These are phyloP conservation scores for Heliamphora exappendiculata DNA, from an alignment of 148 eudicot genomes.

Conservation along the genomic window DNA sequence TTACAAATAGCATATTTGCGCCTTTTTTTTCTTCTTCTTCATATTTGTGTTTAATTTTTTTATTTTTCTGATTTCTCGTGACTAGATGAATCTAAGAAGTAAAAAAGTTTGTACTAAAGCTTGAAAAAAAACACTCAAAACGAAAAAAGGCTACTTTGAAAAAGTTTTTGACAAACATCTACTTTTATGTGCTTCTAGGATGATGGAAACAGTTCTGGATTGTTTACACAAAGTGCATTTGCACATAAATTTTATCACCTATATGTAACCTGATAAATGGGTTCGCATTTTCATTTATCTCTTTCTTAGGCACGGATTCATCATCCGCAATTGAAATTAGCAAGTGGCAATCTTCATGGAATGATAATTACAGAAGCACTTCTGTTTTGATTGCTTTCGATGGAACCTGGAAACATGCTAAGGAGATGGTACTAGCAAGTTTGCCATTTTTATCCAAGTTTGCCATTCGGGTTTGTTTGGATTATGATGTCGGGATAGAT, in stretches of 20 bases:
- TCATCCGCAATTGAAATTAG: conserved; percentile 44
- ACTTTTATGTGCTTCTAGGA: too few relatives aligned
- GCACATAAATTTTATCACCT: not conserved
- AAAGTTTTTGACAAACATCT: too few relatives aligned
- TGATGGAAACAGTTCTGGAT: not conserved
- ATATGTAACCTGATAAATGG: not conserved
- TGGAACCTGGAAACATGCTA: conserved; percentile 98
- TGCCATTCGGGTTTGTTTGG: conserved; percentile 57
- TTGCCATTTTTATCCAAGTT: conserved; percentile 79
- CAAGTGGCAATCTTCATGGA: conserved; percentile 36
- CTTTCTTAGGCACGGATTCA: conserved; percentile 49
- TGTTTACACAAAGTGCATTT: not conserved
- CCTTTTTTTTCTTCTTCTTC: too few relatives aligned
- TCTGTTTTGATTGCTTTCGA: conserved; percentile 74
- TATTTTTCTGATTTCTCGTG: too few relatives aligned
- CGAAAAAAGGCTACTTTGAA: too few relatives aligned
- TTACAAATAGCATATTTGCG: too few relatives aligned
- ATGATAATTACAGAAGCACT: conserved; percentile 11
- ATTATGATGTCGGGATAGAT: conserved; percentile 46
- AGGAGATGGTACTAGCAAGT: conserved; percentile 93
- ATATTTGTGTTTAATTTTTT: too few relatives aligned
- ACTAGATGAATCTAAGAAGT: too few relatives aligned
- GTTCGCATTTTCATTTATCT: not conserved
- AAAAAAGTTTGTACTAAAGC: too few relatives aligned
- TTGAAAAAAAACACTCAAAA: too few relatives aligned